Evolutionary conservation across 1,139 yeast genomes (phyloP).

Genomic region (Kluyveromyces marxianus): DNA sequence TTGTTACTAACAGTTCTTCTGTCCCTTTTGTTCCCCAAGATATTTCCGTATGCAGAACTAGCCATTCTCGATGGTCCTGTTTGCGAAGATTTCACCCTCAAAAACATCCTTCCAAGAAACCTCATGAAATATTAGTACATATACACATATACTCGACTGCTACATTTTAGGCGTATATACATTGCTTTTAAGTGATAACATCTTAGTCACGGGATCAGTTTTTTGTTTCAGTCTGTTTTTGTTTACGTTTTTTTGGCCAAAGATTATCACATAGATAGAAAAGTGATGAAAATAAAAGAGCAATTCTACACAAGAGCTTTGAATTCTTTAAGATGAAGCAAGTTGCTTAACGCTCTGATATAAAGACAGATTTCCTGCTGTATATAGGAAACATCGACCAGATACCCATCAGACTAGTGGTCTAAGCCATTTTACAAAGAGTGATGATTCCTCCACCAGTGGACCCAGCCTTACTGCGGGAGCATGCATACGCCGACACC

Average conservation of each 20-base stretch:
- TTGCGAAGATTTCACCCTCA: conserved; percentile 32
- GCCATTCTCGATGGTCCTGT: conserved; percentile 49
- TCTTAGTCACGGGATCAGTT: no score
- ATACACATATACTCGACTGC: background rate
- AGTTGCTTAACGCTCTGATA: no score
- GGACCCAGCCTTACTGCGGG: conserved; percentile 32
- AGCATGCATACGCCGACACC: conserved; percentile 30
- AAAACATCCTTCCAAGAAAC: conserved; percentile 28
- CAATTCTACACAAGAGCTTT: no score
- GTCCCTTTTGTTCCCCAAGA: conserved; percentile 43
- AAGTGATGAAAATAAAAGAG: no score
- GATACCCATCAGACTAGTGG: background rate
- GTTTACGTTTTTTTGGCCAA: no score
- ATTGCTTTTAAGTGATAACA: background rate
- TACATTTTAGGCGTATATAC: background rate
- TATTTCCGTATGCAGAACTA: conserved; percentile 59
- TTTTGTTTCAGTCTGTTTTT: no score
- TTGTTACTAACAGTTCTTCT: conserved; percentile 66
- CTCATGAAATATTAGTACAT: conserved; percentile 5
- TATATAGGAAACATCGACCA: background rate
- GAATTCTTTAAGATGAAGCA: no score
- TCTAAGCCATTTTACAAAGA: background rate
- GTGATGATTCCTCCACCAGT: conserved; percentile 30
- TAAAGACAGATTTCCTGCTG: no score
- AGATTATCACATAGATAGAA: background rate